These are phyloP conservation scores for Primulina tabacum DNA, from an alignment of 257 asterid genomes.

Conservation along the genomic window DNA sequence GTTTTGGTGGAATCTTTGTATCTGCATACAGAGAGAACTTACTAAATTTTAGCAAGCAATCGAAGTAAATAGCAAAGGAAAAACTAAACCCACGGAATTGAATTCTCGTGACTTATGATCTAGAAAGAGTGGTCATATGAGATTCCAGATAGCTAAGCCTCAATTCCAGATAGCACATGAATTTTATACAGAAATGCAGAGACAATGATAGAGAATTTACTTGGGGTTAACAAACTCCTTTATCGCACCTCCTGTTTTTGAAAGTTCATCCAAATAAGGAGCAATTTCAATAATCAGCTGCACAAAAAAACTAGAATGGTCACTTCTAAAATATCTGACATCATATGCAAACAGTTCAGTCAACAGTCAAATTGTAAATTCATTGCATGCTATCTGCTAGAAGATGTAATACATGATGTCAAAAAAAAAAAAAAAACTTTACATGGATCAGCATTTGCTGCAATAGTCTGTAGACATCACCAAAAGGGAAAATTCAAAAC, in stretches of 20 bases:
- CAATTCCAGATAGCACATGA: background rate
- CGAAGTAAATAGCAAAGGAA: background rate
- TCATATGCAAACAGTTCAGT: constrained; percentile 5
- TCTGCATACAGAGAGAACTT: constrained; percentile 41
- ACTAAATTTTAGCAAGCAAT: background rate
- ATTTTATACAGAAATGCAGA: background rate
- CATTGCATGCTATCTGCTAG: constrained; percentile 1
- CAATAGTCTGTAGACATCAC: background rate
- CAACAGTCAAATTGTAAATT: constrained; percentile 19
- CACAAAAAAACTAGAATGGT: constrained; percentile 20
- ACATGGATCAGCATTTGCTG: background rate
- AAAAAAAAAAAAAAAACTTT: background rate
- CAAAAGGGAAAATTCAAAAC: background rate
- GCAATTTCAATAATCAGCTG: constrained; percentile 90
- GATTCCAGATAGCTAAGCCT: background rate
- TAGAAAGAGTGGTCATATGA: background rate
- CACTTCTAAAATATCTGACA: constrained; percentile 13
- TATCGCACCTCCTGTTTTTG: constrained; percentile 87
- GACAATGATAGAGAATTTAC: constrained; percentile 43
- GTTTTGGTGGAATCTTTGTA: constrained; percentile 91
- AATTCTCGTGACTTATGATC: background rate
- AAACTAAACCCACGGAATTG: background rate
- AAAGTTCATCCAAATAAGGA: constrained; percentile 88
- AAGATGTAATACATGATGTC: constrained; percentile 7
- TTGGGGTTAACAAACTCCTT: constrained; percentile 97